Conservation (phyloP, 1,139 yeast species). For the Suhomyces atakaporum region DNA sequence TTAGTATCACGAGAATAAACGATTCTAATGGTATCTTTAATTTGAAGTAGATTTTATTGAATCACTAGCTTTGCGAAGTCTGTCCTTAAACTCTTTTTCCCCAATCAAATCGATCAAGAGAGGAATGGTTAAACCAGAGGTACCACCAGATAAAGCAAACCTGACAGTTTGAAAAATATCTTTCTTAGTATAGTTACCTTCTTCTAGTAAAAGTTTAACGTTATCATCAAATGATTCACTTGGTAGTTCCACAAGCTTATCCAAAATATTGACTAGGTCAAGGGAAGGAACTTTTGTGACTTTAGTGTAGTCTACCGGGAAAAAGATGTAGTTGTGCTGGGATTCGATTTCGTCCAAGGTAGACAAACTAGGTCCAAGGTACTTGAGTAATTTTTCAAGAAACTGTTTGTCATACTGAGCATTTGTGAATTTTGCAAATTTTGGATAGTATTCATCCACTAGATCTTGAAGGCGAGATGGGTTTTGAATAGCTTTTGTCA, state of each 20-base stretch:
- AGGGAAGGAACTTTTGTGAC: constrained; percentile 15
- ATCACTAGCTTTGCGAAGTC: constrained; percentile 29
- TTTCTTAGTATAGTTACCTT: constrained; percentile 37
- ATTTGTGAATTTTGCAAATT: constrained; percentile 16
- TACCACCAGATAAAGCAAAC: constrained; percentile 71
- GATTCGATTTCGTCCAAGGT: constrained; percentile 50
- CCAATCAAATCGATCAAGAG: constrained; percentile 61
- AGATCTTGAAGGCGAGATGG: constrained; percentile 32
- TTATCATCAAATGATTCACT: constrained; percentile 9
- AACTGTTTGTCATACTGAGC: constrained; percentile 22
- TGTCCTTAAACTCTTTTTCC: constrained; percentile 34
- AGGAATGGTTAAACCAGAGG: constrained; percentile 72
- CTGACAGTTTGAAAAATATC: constrained; percentile 63
- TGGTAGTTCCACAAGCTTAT: constrained; percentile 12
- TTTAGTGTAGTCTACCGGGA: constrained; percentile 35
- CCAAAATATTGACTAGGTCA: constrained; percentile 8
- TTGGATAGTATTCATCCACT: constrained; percentile 29
- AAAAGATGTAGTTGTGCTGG: constrained; percentile 51
- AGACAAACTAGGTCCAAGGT: constrained; percentile 43
- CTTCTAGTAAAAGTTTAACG: constrained; percentile 18
- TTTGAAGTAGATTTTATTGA: neutral
- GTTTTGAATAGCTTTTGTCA: constrained; percentile 40
- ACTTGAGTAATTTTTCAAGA: constrained; percentile 27
- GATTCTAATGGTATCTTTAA: too few relatives aligned
- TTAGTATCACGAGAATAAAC: too few relatives aligned